Evolutionary conservation across 257 asterid genomes (phyloP).

Genomic region (Vinca minor): DNA sequence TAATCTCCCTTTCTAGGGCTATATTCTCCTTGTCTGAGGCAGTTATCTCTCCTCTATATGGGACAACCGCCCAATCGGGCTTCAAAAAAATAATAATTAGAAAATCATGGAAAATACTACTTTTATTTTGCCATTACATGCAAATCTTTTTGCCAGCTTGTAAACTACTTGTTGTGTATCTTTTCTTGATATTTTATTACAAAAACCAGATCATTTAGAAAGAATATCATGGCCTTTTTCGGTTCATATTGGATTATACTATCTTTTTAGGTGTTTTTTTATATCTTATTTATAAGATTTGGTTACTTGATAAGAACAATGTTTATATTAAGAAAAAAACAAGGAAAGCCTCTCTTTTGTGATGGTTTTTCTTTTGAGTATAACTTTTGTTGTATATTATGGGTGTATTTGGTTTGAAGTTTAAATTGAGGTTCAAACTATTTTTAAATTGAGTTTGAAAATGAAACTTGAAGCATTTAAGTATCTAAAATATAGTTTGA

Average conservation of each 20-base stretch:
- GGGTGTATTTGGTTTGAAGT: no score
- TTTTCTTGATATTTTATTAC: not conserved
- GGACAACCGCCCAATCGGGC: no score
- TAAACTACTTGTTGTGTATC: not conserved
- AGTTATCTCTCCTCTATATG: no score
- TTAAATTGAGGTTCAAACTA: no score
- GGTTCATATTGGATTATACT: conserved; percentile 1
- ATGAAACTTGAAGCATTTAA: no score
- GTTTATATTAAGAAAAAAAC: not conserved
- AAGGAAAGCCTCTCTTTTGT: conserved; percentile 10
- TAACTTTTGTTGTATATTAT: conserved; percentile 1
- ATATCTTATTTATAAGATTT: not conserved
- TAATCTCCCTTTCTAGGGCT: no score
- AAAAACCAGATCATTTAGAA: not conserved
- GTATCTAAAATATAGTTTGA: no score
- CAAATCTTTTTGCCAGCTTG: conserved; percentile 5
- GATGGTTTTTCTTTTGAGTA: not conserved
- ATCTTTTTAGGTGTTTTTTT: not conserved
- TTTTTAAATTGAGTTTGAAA: no score
- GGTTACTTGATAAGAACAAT: not conserved
- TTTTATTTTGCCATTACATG: not conserved
- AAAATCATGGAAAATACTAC: not conserved
- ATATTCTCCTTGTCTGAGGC: no score
- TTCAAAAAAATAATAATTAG: no score
- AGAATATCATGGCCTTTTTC: not conserved